phyloP scores from a whole-genome alignment of 2,329 filamentous ascomycete genomes.

The Mycosphaerella arachidis region DNA sequence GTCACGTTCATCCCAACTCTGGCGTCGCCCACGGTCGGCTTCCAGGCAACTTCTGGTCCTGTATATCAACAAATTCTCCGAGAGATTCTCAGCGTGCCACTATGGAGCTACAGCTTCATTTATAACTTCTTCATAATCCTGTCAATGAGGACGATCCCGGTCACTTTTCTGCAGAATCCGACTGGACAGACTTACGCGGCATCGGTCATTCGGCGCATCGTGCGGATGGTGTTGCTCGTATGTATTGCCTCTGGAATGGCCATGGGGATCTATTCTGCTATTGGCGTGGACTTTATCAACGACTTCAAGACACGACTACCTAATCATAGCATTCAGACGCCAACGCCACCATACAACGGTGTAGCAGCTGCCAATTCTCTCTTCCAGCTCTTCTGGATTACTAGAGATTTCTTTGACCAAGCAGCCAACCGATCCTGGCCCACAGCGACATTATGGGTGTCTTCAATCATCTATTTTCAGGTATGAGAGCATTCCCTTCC shows the following conservation, averaged over 20 bases:
- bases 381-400: slow-evolving; percentile 46
- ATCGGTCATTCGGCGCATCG: slow-evolving; percentile 39
- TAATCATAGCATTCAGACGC: slow-evolving; percentile 35
- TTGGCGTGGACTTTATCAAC: slow-evolving; percentile 34
- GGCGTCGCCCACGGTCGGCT: slow-evolving; percentile 40
- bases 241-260: slow-evolving; percentile 40
- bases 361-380: slow-evolving; percentile 45
- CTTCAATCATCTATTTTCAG: slow-evolving; percentile 44
- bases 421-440: slow-evolving; percentile 43
- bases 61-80: slow-evolving; percentile 40
- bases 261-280: slow-evolving; percentile 34
- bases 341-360: slow-evolving; percentile 35
- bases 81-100: slow-evolving; percentile 43
- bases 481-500: not conserved
- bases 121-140: slow-evolving; percentile 46
- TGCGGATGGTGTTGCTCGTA: slow-evolving; percentile 42
- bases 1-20: slow-evolving; percentile 42
- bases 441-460: slow-evolving; percentile 44
- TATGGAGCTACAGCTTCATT: slow-evolving; percentile 45
- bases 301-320: slow-evolving; percentile 36
- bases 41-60: slow-evolving; percentile 35
- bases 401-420: slow-evolving; percentile 36
- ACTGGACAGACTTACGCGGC: slow-evolving; percentile 36
- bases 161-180: slow-evolving; percentile 40
- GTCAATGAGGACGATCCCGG: slow-evolving; percentile 41